These are phyloP conservation scores for Paramecium sexaurelia DNA, from an alignment of 73 alveolate species.

Conservation along the genomic window DNA sequence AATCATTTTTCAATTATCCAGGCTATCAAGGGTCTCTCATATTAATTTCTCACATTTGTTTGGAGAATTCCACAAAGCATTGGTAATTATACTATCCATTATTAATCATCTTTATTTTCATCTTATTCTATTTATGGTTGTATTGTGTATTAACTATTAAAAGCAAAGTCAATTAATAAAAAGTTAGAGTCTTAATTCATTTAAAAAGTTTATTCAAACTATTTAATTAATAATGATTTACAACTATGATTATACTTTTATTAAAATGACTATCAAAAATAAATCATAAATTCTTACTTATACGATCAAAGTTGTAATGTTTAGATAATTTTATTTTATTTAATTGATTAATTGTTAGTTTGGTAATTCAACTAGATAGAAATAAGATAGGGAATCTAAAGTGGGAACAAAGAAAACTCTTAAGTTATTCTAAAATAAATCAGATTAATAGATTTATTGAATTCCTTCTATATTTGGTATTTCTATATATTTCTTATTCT, in stretches of 20 bases:
- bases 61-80: not conserved
- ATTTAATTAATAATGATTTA: not conserved
- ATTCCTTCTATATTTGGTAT: not conserved
- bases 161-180: not conserved
- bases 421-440: not conserved
- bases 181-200: not conserved
- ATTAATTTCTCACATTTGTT: not conserved
- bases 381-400: not conserved
- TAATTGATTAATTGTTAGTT: not conserved
- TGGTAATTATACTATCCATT: not conserved
- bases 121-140: not conserved
- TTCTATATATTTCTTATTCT: not conserved
- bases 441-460: not conserved
- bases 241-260: not conserved
- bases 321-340: not conserved
- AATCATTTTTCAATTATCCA: not conserved
- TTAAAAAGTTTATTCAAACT: not conserved
- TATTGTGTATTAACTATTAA: not conserved
- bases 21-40: not conserved
- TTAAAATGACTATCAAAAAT: not conserved
- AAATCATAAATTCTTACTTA: not conserved
- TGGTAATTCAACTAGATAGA: not conserved
- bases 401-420: not conserved
- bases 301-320: not conserved
- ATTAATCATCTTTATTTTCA: not conserved